Conservation (phyloP, 2,329 filamentous ascomycete genomes). For the Amphichorda felina region DNA sequence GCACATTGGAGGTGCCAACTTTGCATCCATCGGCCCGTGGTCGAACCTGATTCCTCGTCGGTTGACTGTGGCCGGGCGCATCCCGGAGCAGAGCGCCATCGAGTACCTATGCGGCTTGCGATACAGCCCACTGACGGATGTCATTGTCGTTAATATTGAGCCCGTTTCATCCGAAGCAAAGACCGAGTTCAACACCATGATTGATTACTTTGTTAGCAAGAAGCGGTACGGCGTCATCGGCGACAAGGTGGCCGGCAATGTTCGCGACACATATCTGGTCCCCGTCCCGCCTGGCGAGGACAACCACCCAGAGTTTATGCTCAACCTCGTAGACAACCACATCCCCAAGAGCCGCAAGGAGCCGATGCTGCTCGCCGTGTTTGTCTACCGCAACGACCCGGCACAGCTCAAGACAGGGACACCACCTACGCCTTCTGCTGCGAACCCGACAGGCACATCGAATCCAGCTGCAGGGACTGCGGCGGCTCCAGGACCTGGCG, state of each 20-base stretch:
- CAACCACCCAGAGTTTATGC: constrained; percentile 73
- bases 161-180: constrained; percentile 47
- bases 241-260: constrained; percentile 60
- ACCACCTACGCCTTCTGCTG: constrained; percentile 15
- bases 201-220: constrained; percentile 75
- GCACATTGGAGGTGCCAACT: constrained; percentile 74
- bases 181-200: constrained; percentile 61
- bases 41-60: constrained; percentile 59
- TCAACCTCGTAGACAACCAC: constrained; percentile 75
- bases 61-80: constrained; percentile 65
- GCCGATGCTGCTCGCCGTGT: constrained; percentile 69
- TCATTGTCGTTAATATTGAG: constrained; percentile 66
- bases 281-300: constrained; percentile 64
- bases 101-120: constrained; percentile 84
- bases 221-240: constrained; percentile 80
- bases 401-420: constrained; percentile 1
- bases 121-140: constrained; percentile 71
- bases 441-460: too few relatives aligned
- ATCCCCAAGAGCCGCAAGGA: constrained; percentile 62
- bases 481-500: too few relatives aligned
- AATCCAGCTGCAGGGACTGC: too few relatives aligned
- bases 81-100: constrained; percentile 71
- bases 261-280: constrained; percentile 85
- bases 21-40: constrained; percentile 56
- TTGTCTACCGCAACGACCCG: constrained; percentile 62